A percentile compares a stretch with the other conserved stretches of the same genome.
Evolutionary conservation across 345 rosid genomes (phyloP).

Genomic region (Syzygium jambos): DNA sequence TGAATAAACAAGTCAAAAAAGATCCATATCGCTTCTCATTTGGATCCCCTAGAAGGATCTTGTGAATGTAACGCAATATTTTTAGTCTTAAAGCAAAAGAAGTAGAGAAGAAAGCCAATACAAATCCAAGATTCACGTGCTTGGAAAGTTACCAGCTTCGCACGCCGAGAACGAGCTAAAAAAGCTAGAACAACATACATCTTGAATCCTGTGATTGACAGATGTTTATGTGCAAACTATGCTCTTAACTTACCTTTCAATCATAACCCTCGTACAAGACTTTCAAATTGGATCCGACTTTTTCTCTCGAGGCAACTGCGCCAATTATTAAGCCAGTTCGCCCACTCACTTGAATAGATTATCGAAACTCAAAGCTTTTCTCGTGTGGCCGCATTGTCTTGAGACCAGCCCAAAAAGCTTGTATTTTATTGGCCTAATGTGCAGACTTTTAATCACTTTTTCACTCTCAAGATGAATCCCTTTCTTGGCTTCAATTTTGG

Average conservation of each 20-base stretch:
- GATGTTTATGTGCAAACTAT: background rate
- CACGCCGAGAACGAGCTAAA: background rate
- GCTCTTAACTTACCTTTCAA: background rate
- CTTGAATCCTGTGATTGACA: background rate
- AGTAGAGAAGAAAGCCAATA: background rate
- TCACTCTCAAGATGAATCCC: constrained; percentile 8
- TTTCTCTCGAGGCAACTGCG: background rate
- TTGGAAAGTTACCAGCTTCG: background rate
- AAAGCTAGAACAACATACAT: background rate
- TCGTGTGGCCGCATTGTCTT: constrained; percentile 58
- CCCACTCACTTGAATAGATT: background rate
- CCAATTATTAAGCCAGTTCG: background rate
- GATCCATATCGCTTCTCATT: background rate
- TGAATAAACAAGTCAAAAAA: background rate
- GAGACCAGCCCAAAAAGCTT: constrained; percentile 44
- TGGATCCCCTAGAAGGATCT: background rate
- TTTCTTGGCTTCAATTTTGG: background rate
- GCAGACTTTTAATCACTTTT: constrained; percentile 9
- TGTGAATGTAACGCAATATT: background rate
- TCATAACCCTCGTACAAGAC: background rate
- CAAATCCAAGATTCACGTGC: background rate
- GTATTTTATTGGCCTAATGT: constrained; percentile 2
- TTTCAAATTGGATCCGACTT: background rate
- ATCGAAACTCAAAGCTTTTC: background rate
- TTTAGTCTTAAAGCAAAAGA: background rate